Evolutionary conservation across 768 basidiomycete species (phyloP).

Genomic region (Sutorius australiensis): DNA sequence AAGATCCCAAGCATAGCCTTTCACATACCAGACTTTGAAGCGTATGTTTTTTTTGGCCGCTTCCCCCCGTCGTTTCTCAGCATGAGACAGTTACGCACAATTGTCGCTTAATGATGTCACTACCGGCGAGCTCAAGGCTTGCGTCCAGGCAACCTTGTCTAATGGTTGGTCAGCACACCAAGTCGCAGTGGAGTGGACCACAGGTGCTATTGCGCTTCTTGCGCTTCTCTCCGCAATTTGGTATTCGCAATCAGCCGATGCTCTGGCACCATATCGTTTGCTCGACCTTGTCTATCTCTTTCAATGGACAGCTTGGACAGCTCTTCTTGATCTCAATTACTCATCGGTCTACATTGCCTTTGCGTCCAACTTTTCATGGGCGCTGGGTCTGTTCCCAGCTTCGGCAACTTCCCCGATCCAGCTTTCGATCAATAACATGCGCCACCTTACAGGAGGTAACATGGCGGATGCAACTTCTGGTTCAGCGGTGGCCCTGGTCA

Average conservation of each 20-base stretch:
- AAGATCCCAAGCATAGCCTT: slow-evolving; percentile 79
- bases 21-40: slow-evolving; percentile 87
- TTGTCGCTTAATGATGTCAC: slow-evolving; percentile 65
- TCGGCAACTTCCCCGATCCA: slow-evolving; percentile 61
- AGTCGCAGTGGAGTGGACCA: slow-evolving; percentile 71
- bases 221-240: slow-evolving; percentile 52
- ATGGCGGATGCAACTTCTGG: slow-evolving; percentile 57
- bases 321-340: slow-evolving; percentile 82
- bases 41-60: slow-evolving; percentile 26
- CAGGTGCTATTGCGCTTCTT: slow-evolving; percentile 61
- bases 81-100: slow-evolving; percentile 53
- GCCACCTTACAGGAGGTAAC: slow-evolving; percentile 75
- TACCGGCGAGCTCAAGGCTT: slow-evolving; percentile 76
- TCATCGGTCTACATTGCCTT: slow-evolving; percentile 79
- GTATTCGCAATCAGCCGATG: slow-evolving; percentile 52
- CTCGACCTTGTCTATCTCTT: slow-evolving; percentile 80
- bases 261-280: slow-evolving; percentile 69
- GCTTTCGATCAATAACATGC: slow-evolving; percentile 74
- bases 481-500: slow-evolving; percentile 70
- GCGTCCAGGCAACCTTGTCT: slow-evolving; percentile 86
- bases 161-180: slow-evolving; percentile 87
- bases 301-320: slow-evolving; percentile 79
- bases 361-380: slow-evolving; percentile 86
- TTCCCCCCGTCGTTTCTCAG: slow-evolving; percentile 1
- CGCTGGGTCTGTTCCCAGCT: slow-evolving; percentile 66